Evolutionary conservation across 805 yeast species (phyloP), one percentile per base, ranked within the genome.

Genomic region (Pichia scutulata): DNA sequence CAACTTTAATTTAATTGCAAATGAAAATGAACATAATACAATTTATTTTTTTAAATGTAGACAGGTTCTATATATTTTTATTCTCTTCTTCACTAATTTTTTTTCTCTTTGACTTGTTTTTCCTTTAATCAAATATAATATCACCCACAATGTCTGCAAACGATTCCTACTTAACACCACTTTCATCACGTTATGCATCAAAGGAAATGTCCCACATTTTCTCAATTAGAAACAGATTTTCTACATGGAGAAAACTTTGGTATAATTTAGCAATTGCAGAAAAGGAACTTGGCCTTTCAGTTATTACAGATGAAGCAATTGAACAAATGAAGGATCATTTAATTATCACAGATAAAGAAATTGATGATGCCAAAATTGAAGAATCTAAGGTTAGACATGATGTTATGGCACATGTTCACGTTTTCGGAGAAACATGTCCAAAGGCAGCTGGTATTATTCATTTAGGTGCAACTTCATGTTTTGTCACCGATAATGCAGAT

Each of bases 241-340:
- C 97, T 48, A 93, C 99, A 40, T 93, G 99, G 99, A 87, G 99
- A 79, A 88, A 88, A 70, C 79, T 93, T 57, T 93, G 99, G 99
- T 79, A 82, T 65, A 90, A 86, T 68, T 76, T 93, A 60, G 99
- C 99, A 59, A 83, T 84, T 64, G 99, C 99, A 53, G 99, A 93
- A 74, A 77, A 89, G 70, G 88, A 89, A 66, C 78, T 90, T 46
- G 99, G 99, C 2, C 76, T 93, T 52, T 73, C 74, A 47, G 82
- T 90, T 49, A 84, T 93, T 68, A 80, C 92, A 25, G 96, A 89
- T 58, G 93, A 88, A 67, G 99, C 98, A 46, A 80, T 93, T 58
- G 85, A 78, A 64, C 87, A 93, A 75, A 85, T 93, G 89, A 71
- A 78, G 56, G 66, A 74, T 22, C 85, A 93, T 69, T 73, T 92